These are phyloP conservation scores for Cardamine chenopodiifolia DNA, from an alignment of 345 rosid species.

Conservation along the genomic window DNA sequence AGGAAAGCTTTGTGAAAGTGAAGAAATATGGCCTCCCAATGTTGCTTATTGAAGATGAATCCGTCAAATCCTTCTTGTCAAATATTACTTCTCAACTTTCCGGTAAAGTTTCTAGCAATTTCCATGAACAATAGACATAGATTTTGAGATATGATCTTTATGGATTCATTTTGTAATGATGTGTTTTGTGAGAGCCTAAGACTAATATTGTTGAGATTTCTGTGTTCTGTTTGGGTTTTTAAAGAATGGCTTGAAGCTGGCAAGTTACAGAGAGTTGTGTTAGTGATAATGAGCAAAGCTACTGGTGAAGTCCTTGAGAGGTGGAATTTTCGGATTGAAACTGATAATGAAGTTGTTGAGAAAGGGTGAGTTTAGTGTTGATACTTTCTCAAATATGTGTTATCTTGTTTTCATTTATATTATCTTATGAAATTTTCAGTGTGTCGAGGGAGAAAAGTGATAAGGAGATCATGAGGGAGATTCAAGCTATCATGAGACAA, in stretches of 20 bases:
- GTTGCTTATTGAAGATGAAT: slow-evolving; percentile 89
- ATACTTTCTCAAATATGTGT: background rate
- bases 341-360: slow-evolving; percentile 77
- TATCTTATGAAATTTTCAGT: slow-evolving; percentile 45
- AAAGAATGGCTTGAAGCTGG: slow-evolving; percentile 95
- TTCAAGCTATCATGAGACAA: slow-evolving; percentile 93
- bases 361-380: slow-evolving; percentile 59
- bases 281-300: slow-evolving; percentile 87
- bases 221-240: background rate
- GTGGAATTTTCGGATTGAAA: slow-evolving; percentile 92
- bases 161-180: background rate
- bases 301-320: slow-evolving; percentile 86
- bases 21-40: slow-evolving; percentile 96
- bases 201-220: background rate
- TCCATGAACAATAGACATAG: too few species aligned
- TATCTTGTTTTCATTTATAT: background rate
- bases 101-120: slow-evolving; percentile 42
- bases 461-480: slow-evolving; percentile 95
- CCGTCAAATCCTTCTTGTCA: slow-evolving; percentile 76
- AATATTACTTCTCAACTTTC: slow-evolving; percentile 73
- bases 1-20: slow-evolving; percentile 87
- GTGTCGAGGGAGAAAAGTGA: slow-evolving; percentile 94
- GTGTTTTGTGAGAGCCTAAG: background rate
- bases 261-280: slow-evolving; percentile 80
- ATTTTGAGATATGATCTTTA: background rate